A percentile compares a stretch with the other conserved stretches of the same genome.
These are phyloP conservation scores for Salix exigua DNA, from an alignment of 345 rosid species.

Conservation along the genomic window DNA sequence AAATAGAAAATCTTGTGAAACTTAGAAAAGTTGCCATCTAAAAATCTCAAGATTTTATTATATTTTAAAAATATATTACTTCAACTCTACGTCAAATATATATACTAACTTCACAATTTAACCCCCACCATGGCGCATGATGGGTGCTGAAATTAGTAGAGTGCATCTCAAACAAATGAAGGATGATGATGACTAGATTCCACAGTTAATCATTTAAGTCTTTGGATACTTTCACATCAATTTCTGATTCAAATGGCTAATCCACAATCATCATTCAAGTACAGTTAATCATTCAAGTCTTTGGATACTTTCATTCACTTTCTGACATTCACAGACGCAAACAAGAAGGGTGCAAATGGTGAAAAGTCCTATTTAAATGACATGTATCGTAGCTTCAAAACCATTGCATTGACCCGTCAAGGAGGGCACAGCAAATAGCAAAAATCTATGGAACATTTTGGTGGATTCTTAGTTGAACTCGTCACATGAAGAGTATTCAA, in stretches of 20 bases:
- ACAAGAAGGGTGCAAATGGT: background rate
- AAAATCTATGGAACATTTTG: background rate
- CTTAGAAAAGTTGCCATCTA: too few species aligned
- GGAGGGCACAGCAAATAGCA: background rate
- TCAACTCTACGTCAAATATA: too few species aligned
- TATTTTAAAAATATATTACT: too few species aligned
- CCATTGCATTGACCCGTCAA: background rate
- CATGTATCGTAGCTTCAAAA: background rate
- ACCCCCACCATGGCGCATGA: background rate
- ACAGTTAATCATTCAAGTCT: too few species aligned
- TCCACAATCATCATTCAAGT: too few species aligned
- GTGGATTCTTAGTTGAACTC: background rate
- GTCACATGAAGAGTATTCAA: background rate
- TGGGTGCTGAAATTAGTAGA: background rate
- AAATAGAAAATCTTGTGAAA: background rate
- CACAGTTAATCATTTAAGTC: background rate
- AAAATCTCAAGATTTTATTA: too few species aligned
- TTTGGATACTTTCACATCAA: background rate
- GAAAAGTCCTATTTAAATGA: background rate
- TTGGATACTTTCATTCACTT: background rate
- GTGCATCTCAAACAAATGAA: background rate
- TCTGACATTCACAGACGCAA: background rate
- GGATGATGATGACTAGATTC: background rate
- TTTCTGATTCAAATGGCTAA: background rate
- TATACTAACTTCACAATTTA: background rate